A percentile compares a stretch with the other conserved stretches of the same genome.
phyloP scores from a whole-genome alignment of 106 monocot genomes.

The Cymbidium sinense region DNA sequence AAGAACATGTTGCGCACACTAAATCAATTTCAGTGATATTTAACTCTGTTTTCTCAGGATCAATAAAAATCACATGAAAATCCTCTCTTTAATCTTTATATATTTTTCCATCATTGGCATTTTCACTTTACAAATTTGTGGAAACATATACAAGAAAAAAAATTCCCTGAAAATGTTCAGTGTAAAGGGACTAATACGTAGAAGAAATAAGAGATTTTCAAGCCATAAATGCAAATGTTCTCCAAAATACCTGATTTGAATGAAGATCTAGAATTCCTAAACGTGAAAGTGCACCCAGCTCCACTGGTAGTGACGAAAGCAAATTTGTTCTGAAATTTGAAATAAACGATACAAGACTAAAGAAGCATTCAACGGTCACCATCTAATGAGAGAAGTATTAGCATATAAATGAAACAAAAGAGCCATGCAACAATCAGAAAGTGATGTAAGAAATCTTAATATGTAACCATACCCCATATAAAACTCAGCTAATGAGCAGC shows the following conservation, averaged over 20 bases:
- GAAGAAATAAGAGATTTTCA: background rate
- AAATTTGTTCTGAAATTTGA: conserved; percentile 63
- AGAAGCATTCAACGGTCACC: conserved; percentile 6
- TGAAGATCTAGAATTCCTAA: conserved; percentile 89
- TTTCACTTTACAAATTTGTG: background rate
- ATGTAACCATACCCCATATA: conserved; percentile 72
- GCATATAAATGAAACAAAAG: conserved; percentile 12
- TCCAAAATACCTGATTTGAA: conserved; percentile 70
- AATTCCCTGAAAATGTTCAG: background rate
- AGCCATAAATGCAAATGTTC: background rate
- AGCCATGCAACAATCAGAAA: background rate
- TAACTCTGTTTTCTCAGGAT: background rate
- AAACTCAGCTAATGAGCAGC: conserved; percentile 78
- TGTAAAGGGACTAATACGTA: background rate
- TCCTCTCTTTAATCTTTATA: too few relatives aligned
- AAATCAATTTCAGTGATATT: background rate
- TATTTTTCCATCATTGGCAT: background rate
- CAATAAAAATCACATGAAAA: background rate
- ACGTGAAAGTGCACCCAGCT: conserved; percentile 69
- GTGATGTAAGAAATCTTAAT: background rate
- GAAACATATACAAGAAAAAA: background rate
- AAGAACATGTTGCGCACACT: too few relatives aligned
- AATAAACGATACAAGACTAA: conserved; percentile 3
- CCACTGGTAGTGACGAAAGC: conserved; percentile 58
- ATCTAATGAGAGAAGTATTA: background rate